Base-by-base conservation (phyloP, 306 rosid species). In the Alnus glutinosa region DNA sequence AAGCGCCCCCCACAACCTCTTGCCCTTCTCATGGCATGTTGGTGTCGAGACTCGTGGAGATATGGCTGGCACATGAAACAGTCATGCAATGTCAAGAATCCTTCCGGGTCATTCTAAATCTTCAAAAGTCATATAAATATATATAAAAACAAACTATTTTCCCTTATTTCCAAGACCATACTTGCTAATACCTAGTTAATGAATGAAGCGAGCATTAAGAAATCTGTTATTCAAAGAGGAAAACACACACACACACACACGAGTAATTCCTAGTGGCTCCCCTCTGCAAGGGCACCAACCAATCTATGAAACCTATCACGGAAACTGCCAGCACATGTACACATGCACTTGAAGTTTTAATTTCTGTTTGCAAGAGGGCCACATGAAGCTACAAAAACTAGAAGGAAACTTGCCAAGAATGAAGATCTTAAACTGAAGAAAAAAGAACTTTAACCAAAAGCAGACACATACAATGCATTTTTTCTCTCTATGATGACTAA, bases 1-100 rank as follows among this genome's bases (percentile, higher is more conserved):
- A 93, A 93, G 79, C 98, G 97, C 9, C 97, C 98, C 13, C 98
- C 97, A 16, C 86, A 88, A 3, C 98, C 98, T 73, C 98, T 91
- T 72, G 93, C 97, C 81, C 98, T 90, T 81, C 92, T 91, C 89
- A 93, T 81, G 58, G 98, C 98, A 75, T 93, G 98, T 36, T 50
- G 88, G 85, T 93, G 98, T 28, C 98, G 89, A 23, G 97, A 93
- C 77, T 93, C 97, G 0, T 93, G 98, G 57, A 93, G 98, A 83
- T 93, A 93, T 62, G 98, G 98, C 98, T 93, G 90, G 75, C 64
- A 52, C 73, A 72, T 47, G 76, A 71, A 71, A 77, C 75, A 57
- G 4, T 9, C 23, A 54, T 67, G 50, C 79, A 55, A 36, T 23
- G 30, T 42, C 19, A 39, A 18, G 51, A 42, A 67, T 67, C 72